Evolutionary conservation across 768 basidiomycete species (phyloP).

Genomic region (Pleurotus eryngii): DNA sequence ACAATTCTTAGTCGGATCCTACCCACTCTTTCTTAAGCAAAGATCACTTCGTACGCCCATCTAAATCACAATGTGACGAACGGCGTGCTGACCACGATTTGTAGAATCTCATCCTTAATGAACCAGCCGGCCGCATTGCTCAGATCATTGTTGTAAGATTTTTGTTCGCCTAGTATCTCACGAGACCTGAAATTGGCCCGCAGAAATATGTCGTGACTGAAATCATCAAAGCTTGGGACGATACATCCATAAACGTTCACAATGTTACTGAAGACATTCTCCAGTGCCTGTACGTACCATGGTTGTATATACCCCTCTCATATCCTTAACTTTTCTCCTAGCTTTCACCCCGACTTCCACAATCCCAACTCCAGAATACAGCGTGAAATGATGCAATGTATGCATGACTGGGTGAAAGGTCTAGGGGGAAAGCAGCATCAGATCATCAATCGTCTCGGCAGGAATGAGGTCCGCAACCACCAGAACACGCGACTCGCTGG

Average conservation of each 20-base stretch:
- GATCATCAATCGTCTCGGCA: slow-evolving; percentile 54
- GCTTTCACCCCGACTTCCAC: slow-evolving; percentile 86
- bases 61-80: neutral
- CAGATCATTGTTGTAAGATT: slow-evolving; percentile 59
- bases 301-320: neutral
- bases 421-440: slow-evolving; percentile 46
- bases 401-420: slow-evolving; percentile 58
- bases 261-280: slow-evolving; percentile 59
- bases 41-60: slow-evolving; percentile 74
- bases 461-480: slow-evolving; percentile 68
- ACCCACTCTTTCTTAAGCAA: slow-evolving; percentile 89
- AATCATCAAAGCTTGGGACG: slow-evolving; percentile 84
- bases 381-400: slow-evolving; percentile 69
- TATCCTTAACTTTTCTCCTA: slow-evolving; percentile 19
- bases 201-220: slow-evolving; percentile 62
- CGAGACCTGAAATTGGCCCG: neutral
- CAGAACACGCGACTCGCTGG: slow-evolving; percentile 61
- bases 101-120: slow-evolving; percentile 77
- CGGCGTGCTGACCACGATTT: neutral
- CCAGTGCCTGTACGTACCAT: slow-evolving; percentile 54
- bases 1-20: slow-evolving; percentile 63
- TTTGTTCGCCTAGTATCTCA: neutral
- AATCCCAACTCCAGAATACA: slow-evolving; percentile 61
- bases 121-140: slow-evolving; percentile 76
- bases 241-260: slow-evolving; percentile 55